phyloP scores from a whole-genome alignment of 1,139 yeast species.

The Wickerhamiella infanticola region DNA sequence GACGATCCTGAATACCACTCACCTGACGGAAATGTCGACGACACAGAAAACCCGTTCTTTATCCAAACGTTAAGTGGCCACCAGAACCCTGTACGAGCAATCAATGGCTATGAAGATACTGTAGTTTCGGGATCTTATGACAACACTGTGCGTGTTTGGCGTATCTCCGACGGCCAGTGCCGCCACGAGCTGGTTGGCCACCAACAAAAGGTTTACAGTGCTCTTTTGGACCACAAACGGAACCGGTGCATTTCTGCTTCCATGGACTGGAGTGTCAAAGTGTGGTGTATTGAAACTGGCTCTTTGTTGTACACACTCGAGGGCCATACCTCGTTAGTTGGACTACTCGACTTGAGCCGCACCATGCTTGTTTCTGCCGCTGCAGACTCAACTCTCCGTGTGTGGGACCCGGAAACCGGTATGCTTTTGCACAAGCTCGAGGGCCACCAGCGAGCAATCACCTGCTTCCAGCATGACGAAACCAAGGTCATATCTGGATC shows the following conservation, averaged over 20 bases:
- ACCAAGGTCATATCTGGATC: conserved; percentile 79
- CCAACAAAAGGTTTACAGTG: conserved; percentile 72
- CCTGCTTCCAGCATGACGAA: conserved; percentile 86
- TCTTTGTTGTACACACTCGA: conserved; percentile 47
- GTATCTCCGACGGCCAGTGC: conserved; percentile 57
- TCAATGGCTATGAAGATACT: conserved; percentile 71
- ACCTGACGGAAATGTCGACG: conserved; percentile 18
- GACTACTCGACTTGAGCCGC: conserved; percentile 63
- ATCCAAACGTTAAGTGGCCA: conserved; percentile 74
- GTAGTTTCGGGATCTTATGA: conserved; percentile 88
- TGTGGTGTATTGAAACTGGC: conserved; percentile 81
- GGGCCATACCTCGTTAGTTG: conserved; percentile 85
- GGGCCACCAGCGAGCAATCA: conserved; percentile 80
- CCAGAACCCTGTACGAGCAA: conserved; percentile 73
- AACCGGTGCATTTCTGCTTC: conserved; percentile 83
- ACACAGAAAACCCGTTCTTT: conserved; percentile 39
- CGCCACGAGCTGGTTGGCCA: conserved; percentile 68
- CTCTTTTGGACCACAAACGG: conserved; percentile 61
- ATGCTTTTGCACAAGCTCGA: conserved; percentile 51
- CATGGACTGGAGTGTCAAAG: conserved; percentile 74
- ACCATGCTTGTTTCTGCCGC: conserved; percentile 87
- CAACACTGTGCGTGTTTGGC: conserved; percentile 87
- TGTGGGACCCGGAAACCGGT: conserved; percentile 84
- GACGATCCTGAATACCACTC: conserved; percentile 24
- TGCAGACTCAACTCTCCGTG: conserved; percentile 79